Evolutionary conservation across 768 basidiomycete species (phyloP).

Genomic region (Mycena venus): DNA sequence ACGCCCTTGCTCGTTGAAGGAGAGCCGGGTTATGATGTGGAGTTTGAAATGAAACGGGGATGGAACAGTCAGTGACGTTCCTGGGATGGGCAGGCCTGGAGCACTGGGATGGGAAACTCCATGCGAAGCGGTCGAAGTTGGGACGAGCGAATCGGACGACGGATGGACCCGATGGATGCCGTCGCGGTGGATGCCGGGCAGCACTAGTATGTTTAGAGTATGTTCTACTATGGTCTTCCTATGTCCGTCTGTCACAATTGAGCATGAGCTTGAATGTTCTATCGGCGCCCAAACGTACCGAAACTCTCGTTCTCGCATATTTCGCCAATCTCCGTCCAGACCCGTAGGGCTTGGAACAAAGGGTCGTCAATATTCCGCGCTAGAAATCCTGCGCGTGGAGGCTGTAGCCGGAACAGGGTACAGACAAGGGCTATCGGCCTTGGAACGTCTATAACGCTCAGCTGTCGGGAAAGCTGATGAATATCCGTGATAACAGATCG

Average conservation of each 20-base stretch:
- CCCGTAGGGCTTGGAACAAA: constrained; percentile 74
- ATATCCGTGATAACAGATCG: constrained; percentile 81
- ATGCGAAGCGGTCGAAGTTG: constrained; percentile 35
- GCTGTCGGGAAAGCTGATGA: constrained; percentile 69
- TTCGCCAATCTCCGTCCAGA: constrained; percentile 84
- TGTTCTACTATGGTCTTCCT: constrained; percentile 83
- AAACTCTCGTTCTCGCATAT: constrained; percentile 85
- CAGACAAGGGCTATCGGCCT: constrained; percentile 72
- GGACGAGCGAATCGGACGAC: constrained; percentile 56
- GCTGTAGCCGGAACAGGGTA: constrained; percentile 64
- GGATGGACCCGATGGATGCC: constrained; percentile 38
- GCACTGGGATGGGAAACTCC: constrained; percentile 44
- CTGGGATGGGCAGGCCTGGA: constrained; percentile 69
- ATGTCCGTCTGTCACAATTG: constrained; percentile 69
- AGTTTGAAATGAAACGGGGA: constrained; percentile 83
- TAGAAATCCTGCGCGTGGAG: constrained; percentile 43
- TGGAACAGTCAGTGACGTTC: constrained; percentile 69
- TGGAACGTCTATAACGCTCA: constrained; percentile 77
- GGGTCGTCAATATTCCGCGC: constrained; percentile 48
- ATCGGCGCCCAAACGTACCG: constrained; percentile 59
- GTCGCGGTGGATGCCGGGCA: constrained; percentile 78
- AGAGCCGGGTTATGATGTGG: constrained; percentile 77
- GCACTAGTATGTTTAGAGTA: constrained; percentile 80
- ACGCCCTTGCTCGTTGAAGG: constrained; percentile 86
- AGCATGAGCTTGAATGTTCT: constrained; percentile 22